Evolutionary conservation across 2,329 filamentous ascomycete genomes (phyloP).

Genomic region (Fusarium sp.): DNA sequence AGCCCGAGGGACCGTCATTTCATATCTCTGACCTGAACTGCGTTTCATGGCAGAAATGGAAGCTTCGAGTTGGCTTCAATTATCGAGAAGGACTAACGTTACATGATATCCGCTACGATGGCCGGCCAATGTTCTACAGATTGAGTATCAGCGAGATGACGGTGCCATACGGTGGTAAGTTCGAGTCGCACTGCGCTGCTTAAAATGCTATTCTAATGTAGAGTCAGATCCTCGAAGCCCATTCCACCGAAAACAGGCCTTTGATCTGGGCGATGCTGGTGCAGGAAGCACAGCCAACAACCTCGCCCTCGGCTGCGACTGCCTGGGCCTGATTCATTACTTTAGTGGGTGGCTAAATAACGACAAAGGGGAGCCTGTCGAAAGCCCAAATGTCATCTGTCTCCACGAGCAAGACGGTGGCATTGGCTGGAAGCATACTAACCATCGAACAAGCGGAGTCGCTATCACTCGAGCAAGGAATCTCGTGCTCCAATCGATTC

Average conservation of each 20-base stretch:
- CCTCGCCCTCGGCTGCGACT: neutral
- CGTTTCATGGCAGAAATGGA: conserved; percentile 78
- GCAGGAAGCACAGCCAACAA: neutral
- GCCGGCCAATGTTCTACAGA: conserved; percentile 76
- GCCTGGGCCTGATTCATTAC: neutral
- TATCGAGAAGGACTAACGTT: conserved; percentile 79
- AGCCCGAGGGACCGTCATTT: conserved; percentile 80
- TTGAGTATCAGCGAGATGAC: conserved; percentile 80
- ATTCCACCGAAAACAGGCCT: neutral
- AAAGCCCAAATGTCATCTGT: conserved; percentile 74
- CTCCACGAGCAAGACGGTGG: conserved; percentile 84
- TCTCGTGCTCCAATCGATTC: no score
- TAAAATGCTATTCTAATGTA: no score
- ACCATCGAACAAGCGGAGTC: conserved; percentile 70
- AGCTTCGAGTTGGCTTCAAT: conserved; percentile 79
- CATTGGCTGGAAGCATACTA: conserved; percentile 83
- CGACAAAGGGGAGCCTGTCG: conserved; percentile 1
- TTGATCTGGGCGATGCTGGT: neutral
- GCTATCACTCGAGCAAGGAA: no score
- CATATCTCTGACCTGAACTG: conserved; percentile 61
- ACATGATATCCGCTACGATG: conserved; percentile 79
- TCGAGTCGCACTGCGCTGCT: no score
- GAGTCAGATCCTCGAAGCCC: conserved; percentile 68
- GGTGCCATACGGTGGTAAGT: no score
- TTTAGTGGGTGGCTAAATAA: neutral